Conservation (phyloP, 208 protist genomes). For the Leptomonas pyrrhocoris region DNA sequence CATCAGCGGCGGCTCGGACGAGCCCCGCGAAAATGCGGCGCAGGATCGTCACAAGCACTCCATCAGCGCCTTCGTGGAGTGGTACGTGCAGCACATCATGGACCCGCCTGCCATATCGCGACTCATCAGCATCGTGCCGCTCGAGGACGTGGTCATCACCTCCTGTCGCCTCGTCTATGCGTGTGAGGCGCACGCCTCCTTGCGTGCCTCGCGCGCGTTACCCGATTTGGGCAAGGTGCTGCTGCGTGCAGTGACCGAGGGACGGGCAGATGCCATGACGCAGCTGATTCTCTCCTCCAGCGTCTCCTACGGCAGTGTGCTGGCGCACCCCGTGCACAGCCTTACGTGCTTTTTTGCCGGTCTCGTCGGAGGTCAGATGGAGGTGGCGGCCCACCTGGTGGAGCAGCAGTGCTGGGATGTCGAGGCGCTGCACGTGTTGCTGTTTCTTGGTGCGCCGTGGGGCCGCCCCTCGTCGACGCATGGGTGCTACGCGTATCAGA, state of each 20-base stretch:
- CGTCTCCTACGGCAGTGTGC: constrained; percentile 63
- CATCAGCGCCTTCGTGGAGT: constrained; percentile 80
- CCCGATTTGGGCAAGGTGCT: constrained; percentile 79
- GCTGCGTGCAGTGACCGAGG: constrained; percentile 64
- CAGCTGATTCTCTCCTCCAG: constrained; percentile 65
- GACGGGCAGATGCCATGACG: constrained; percentile 54
- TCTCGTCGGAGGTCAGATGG: constrained; percentile 68
- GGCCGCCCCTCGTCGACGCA: constrained; percentile 8
- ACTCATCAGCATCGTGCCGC: constrained; percentile 74
- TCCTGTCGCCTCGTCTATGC: constrained; percentile 73
- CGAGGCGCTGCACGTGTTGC: constrained; percentile 63
- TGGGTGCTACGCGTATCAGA: constrained; percentile 28
- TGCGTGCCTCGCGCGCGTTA: constrained; percentile 57
- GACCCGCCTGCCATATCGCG: constrained; percentile 82
- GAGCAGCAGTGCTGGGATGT: constrained; percentile 67
- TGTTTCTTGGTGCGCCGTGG: constrained; percentile 48
- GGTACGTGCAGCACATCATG: constrained; percentile 80
- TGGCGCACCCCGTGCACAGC: constrained; percentile 29
- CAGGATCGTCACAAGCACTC: constrained; percentile 39
- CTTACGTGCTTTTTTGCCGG: constrained; percentile 65
- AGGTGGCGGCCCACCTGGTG: constrained; percentile 56
- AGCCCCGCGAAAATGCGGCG: neutral
- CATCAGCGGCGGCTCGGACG: neutral
- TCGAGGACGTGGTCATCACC: constrained; percentile 76
- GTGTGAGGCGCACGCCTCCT: constrained; percentile 48